These are phyloP conservation scores for Tanacetum coccineum DNA, from an alignment of 129 eudicot genomes.

Conservation along the genomic window DNA sequence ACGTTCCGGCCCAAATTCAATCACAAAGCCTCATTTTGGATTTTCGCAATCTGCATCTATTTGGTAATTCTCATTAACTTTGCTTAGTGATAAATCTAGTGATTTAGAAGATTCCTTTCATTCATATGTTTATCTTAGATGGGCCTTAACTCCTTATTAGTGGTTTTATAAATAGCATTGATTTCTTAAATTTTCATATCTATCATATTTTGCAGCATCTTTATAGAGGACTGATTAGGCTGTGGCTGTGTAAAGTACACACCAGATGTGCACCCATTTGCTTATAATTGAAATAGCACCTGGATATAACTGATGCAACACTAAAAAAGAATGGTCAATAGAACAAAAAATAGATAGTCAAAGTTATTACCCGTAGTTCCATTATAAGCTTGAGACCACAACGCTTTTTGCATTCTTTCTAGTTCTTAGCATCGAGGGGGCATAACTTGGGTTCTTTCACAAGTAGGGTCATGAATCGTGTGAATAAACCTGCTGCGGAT, in stretches of 20 bases:
- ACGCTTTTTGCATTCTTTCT: background rate
- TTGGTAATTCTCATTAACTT: conserved; percentile 4
- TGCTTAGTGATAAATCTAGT: background rate
- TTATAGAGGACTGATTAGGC: background rate
- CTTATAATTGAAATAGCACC: background rate
- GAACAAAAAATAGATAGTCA: background rate
- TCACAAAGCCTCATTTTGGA: conserved; percentile 8
- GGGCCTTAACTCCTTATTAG: no score
- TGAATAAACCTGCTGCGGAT: no score
- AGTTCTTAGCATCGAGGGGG: background rate
- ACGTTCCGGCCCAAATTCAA: background rate
- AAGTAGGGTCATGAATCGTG: no score
- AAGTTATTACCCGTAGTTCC: background rate
- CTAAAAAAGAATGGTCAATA: no score
- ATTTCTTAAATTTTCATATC: conserved; percentile 8
- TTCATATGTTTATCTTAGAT: background rate
- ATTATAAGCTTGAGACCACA: background rate
- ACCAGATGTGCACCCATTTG: background rate
- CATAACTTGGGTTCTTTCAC: no score
- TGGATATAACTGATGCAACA: no score
- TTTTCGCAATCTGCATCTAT: background rate
- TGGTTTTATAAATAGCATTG: background rate
- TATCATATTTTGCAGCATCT: conserved; percentile 16
- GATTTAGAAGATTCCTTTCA: background rate
- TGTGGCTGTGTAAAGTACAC: conserved; percentile 7